Evolutionary conservation across 2,329 filamentous ascomycete genomes (phyloP).

Genomic region (Arthrobotrys entomopaga): DNA sequence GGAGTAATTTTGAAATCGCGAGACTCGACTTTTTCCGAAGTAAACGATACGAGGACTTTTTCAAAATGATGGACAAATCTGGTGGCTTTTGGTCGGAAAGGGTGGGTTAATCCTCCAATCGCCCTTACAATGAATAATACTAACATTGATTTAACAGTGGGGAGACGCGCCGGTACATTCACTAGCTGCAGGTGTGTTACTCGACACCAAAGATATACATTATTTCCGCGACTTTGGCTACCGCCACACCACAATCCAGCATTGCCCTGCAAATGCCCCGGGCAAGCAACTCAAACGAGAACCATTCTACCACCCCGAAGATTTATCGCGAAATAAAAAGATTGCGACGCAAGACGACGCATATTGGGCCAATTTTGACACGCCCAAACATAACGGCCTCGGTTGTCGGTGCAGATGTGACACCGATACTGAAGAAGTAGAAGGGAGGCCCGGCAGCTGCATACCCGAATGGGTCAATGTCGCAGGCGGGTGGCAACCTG

Average conservation of each 20-base stretch:
- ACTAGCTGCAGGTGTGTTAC: slow-evolving; percentile 87
- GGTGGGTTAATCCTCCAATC: slow-evolving; percentile 68
- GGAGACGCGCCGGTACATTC: slow-evolving; percentile 98
- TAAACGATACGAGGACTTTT: slow-evolving; percentile 97
- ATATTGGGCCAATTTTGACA: slow-evolving; percentile 91
- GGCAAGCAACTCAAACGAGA: slow-evolving; percentile 82
- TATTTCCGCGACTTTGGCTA: slow-evolving; percentile 99
- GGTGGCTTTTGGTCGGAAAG: slow-evolving; percentile 99
- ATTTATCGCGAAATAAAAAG: slow-evolving; percentile 73
- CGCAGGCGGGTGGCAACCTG: slow-evolving; percentile 83
- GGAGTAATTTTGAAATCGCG: slow-evolving; percentile 99
- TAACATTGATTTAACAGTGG: slow-evolving; percentile 73
- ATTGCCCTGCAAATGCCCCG: slow-evolving; percentile 95
- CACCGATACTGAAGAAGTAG: slow-evolving; percentile 95
- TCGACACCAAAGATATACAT: slow-evolving; percentile 85
- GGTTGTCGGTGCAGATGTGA: slow-evolving; percentile 97
- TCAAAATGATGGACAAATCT: slow-evolving; percentile 97
- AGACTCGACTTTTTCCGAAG: slow-evolving; percentile 94
- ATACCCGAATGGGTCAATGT: slow-evolving; percentile 96
- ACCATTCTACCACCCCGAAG: slow-evolving; percentile 84
- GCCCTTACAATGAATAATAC: background rate
- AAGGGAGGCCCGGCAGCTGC: slow-evolving; percentile 96
- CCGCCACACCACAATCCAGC: slow-evolving; percentile 97
- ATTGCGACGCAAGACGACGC: slow-evolving; percentile 90
- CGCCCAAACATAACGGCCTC: slow-evolving; percentile 92